Conservation (phyloP, 192 early-diverging fungal genomes). For the Oehlia diaphana region DNA sequence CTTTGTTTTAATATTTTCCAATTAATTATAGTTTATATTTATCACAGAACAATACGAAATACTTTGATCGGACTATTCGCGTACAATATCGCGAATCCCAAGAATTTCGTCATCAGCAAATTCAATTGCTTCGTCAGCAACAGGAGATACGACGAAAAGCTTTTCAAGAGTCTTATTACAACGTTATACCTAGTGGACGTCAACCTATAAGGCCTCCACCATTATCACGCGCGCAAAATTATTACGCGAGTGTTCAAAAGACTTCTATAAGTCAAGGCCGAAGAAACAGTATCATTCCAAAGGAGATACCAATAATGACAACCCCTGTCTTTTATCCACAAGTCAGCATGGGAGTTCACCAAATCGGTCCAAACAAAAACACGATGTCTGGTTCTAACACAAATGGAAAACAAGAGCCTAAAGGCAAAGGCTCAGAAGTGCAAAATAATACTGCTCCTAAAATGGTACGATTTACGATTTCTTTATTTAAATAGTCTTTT, state of each 20-base stretch:
- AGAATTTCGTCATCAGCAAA: slow-evolving; percentile 32
- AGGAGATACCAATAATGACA: background rate
- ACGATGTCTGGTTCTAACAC: background rate
- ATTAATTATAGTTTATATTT: background rate
- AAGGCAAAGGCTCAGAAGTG: background rate
- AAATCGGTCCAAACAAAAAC: background rate
- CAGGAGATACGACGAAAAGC: background rate
- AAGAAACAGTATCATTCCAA: background rate
- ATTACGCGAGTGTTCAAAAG: background rate
- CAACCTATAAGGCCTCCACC: background rate
- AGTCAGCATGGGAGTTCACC: background rate
- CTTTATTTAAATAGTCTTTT: background rate
- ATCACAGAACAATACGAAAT: slow-evolving; percentile 35
- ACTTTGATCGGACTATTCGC: slow-evolving; percentile 33
- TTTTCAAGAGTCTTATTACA: background rate
- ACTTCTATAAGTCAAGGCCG: background rate
- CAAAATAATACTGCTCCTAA: background rate
- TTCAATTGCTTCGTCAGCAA: slow-evolving; percentile 13
- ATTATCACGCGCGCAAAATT: background rate
- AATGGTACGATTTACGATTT: background rate
- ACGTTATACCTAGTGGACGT: background rate
- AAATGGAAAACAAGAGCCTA: background rate
- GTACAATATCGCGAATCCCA: slow-evolving; percentile 36
- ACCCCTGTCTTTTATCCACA: background rate
- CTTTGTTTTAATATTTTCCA: background rate